A percentile compares a stretch with the other conserved stretches of the same genome.
These are phyloP conservation scores for Rhododendron vialii DNA, from an alignment of 148 eudicot genomes.

Conservation along the genomic window DNA sequence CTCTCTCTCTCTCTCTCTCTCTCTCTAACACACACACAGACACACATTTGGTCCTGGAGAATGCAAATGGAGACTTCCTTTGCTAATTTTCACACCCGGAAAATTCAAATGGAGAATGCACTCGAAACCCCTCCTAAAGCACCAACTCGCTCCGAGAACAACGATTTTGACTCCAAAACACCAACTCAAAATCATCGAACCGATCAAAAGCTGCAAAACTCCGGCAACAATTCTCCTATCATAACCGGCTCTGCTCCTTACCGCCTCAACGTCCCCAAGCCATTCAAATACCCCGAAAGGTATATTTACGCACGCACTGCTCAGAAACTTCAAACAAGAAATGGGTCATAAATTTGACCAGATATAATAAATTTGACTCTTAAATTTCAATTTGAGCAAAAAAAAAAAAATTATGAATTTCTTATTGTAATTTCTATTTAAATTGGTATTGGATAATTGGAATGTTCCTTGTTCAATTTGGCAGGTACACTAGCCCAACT, in stretches of 20 bases:
- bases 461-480: background rate
- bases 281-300: constrained; percentile 42
- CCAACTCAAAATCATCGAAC: background rate
- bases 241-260: constrained; percentile 23
- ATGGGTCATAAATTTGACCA: background rate
- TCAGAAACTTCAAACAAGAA: background rate
- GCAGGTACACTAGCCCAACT: constrained; percentile 50
- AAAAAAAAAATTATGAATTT: background rate
- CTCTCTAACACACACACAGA: too few species aligned
- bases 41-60: too few species aligned
- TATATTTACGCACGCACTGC: background rate
- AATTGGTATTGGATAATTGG: too few species aligned
- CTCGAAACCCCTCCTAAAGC: constrained; percentile 7
- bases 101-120: background rate
- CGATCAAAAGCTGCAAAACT: constrained; percentile 6
- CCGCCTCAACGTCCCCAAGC: constrained; percentile 37
- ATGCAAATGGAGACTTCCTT: background rate
- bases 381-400: background rate
- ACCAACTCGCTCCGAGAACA: background rate
- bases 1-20: background rate
- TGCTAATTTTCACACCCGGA: background rate
- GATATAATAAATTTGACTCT: background rate
- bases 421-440: background rate
- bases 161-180: constrained; percentile 17
- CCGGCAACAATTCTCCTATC: constrained; percentile 8